phyloP scores from a whole-genome alignment of 805 yeast genomes.

The Kuraishia borneana region DNA sequence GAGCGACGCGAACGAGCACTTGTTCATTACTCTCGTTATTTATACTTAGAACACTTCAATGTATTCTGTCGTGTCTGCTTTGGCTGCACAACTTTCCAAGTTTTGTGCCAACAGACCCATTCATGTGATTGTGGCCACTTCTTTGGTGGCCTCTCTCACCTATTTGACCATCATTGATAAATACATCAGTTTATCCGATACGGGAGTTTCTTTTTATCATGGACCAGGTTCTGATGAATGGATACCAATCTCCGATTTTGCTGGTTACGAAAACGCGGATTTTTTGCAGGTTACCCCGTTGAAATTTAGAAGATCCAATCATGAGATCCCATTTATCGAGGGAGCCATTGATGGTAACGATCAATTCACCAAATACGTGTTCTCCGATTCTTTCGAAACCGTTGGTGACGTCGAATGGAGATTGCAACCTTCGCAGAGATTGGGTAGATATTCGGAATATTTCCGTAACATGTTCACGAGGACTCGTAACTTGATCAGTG shows the following conservation, averaged over 20 bases:
- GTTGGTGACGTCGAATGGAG: slow-evolving; percentile 44
- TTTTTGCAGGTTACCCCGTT: slow-evolving; percentile 44
- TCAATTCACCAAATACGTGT: too few relatives aligned
- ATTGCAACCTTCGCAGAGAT: slow-evolving; percentile 42
- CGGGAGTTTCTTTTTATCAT: slow-evolving; percentile 21
- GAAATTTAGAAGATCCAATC: slow-evolving; percentile 37
- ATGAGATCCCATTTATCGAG: slow-evolving; percentile 26
- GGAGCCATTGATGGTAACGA: too few relatives aligned
- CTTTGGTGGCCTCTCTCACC: slow-evolving; percentile 68
- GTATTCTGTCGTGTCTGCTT: slow-evolving; percentile 22
- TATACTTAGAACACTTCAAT: too few relatives aligned
- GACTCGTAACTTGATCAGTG: slow-evolving; percentile 35
- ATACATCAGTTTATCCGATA: slow-evolving; percentile 23
- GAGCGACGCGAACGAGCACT: too few relatives aligned
- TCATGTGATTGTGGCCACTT: slow-evolving; percentile 64
- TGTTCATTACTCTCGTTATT: too few relatives aligned
- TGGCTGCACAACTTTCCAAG: slow-evolving; percentile 20
- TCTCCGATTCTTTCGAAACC: too few relatives aligned
- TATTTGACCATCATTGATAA: slow-evolving; percentile 68
- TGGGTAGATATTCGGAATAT: slow-evolving; percentile 47
- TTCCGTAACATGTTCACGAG: slow-evolving; percentile 26
- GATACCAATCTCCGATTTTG: slow-evolving; percentile 32
- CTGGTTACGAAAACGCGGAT: slow-evolving; percentile 28
- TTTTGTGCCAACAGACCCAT: slow-evolving; percentile 75
- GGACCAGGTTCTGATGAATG: slow-evolving; percentile 28